Conservation (phyloP, 2,329 filamentous ascomycete species). For the Alternaria atra region DNA sequence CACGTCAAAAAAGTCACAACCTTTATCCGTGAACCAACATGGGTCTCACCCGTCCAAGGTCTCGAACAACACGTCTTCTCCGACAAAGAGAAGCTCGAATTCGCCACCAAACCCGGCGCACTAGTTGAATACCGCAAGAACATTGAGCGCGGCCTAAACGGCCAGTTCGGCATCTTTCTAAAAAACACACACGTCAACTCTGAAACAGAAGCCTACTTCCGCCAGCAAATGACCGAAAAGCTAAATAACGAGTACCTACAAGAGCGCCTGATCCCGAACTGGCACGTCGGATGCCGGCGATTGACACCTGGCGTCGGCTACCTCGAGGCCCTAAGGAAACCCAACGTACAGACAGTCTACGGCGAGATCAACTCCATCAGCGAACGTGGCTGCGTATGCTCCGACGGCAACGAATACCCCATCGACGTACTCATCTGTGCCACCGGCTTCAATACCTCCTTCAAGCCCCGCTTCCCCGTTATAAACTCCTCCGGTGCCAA, state of each 20-base stretch:
- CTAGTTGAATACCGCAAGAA: slow-evolving; percentile 56
- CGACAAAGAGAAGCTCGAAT: slow-evolving; percentile 53
- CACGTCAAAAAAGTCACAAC: slow-evolving; percentile 57
- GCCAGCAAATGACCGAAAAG: slow-evolving; percentile 58
- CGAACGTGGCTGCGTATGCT: slow-evolving; percentile 50
- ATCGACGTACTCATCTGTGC: slow-evolving; percentile 51
- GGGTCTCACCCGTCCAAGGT: slow-evolving; percentile 59
- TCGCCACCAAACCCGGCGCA: slow-evolving; percentile 52
- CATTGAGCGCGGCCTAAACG: slow-evolving; percentile 58
- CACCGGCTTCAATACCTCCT: slow-evolving; percentile 50
- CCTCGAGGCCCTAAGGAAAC: slow-evolving; percentile 53
- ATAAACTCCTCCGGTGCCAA: slow-evolving; percentile 51
- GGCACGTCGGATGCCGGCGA: slow-evolving; percentile 53
- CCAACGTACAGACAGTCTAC: slow-evolving; percentile 55
- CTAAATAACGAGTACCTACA: slow-evolving; percentile 40
- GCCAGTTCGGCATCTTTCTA: slow-evolving; percentile 59
- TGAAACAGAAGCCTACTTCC: slow-evolving; percentile 55
- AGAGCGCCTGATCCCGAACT: slow-evolving; percentile 47
- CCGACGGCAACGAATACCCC: slow-evolving; percentile 46
- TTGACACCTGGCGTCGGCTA: slow-evolving; percentile 57
- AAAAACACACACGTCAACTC: slow-evolving; percentile 53
- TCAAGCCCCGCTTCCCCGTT: slow-evolving; percentile 59
- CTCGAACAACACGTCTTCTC: slow-evolving; percentile 56
- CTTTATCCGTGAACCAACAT: slow-evolving; percentile 62
- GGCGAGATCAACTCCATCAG: slow-evolving; percentile 48